phyloP scores from a whole-genome alignment of 2,329 filamentous ascomycete species.

The Sporothrix curviconia region DNA sequence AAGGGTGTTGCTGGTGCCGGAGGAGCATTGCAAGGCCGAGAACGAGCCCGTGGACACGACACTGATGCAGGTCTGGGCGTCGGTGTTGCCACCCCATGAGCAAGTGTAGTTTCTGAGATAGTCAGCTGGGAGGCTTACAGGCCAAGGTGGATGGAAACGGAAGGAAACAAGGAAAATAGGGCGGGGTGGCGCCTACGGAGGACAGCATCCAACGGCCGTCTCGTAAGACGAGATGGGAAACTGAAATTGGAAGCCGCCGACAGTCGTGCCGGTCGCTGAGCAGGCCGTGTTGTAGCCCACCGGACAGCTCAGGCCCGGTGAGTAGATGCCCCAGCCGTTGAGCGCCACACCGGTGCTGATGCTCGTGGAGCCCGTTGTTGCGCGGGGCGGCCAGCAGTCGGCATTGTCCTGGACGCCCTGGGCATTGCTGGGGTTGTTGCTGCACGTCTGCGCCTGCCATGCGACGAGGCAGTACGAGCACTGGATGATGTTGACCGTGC shows the following conservation, averaged over 20 bases:
- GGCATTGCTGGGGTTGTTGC: conserved; percentile 7
- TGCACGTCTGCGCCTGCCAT: conserved; percentile 21
- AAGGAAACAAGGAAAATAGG: too few species aligned
- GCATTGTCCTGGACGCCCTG: conserved; percentile 17
- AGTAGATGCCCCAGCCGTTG: conserved; percentile 21
- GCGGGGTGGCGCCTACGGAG: conserved; percentile 14
- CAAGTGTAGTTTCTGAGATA: conserved; percentile 20
- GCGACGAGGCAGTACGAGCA: conserved; percentile 17
- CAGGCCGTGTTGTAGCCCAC: conserved; percentile 20
- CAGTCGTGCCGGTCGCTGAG: conserved; percentile 16
- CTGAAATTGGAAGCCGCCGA: conserved; percentile 24
- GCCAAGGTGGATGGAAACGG: background rate
- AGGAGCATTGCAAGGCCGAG: conserved; percentile 20
- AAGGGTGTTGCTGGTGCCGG: conserved; percentile 19
- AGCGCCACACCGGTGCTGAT: conserved; percentile 12
- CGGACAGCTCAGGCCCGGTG: conserved; percentile 20
- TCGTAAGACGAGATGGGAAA: conserved; percentile 24
- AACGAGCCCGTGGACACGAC: conserved; percentile 18
- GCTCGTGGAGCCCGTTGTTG: background rate
- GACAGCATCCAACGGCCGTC: conserved; percentile 30
- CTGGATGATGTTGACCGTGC: conserved; percentile 19
- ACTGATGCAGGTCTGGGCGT: conserved; percentile 15
- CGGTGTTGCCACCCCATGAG: background rate
- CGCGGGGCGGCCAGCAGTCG: conserved; percentile 21
- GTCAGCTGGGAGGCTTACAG: background rate